These are phyloP conservation scores for Pleurotus ostreatus DNA, from an alignment of 768 basidiomycete species.

Conservation along the genomic window DNA sequence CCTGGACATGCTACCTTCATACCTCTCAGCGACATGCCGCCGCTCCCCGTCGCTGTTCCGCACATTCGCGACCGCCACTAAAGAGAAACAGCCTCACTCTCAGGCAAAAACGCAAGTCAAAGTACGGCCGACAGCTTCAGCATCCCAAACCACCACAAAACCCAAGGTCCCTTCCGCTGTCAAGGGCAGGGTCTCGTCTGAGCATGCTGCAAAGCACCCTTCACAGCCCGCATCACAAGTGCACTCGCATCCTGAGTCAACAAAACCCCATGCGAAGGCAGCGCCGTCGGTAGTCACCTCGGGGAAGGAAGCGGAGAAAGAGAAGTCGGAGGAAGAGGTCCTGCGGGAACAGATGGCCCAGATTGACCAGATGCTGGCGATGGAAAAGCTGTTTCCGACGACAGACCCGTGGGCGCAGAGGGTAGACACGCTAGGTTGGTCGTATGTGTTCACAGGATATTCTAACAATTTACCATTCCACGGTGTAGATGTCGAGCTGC, in stretches of 20 bases:
- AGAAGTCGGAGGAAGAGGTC: constrained; percentile 9
- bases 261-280: constrained; percentile 1
- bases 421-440: constrained; percentile 36
- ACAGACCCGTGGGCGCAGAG: constrained; percentile 39
- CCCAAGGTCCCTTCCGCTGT: background rate
- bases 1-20: constrained; percentile 6
- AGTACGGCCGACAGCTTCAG: background rate
- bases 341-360: constrained; percentile 29
- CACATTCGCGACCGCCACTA: background rate
- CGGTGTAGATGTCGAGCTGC: constrained; percentile 42
- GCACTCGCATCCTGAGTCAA: background rate
- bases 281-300: background rate
- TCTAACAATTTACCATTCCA: constrained; percentile 8
- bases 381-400: constrained; percentile 30
- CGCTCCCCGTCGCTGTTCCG: background rate
- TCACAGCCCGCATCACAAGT: background rate
- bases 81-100: background rate
- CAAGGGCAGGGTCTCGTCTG: constrained; percentile 2
- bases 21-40: constrained; percentile 3
- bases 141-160: background rate
- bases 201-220: constrained; percentile 3
- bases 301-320: constrained; percentile 8
- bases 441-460: background rate
- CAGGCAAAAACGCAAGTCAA: background rate
- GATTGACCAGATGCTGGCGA: constrained; percentile 30